Evolutionary conservation across 768 basidiomycete species (phyloP), one percentile per base, ranked within the genome.

Genomic region (Lactarius tabidus): DNA sequence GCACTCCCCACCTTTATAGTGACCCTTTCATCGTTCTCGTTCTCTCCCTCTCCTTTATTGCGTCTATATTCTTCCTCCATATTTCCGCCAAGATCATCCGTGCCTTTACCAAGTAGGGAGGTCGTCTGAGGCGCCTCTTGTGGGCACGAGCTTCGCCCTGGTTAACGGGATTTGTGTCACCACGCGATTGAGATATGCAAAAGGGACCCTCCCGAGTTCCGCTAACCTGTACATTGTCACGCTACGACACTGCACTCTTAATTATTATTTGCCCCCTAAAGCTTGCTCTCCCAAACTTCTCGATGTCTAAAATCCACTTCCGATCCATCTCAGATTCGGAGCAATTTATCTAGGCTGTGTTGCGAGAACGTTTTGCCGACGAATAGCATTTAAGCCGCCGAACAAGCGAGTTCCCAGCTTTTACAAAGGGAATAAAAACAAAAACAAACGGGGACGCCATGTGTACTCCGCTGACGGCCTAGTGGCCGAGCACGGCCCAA

Each of bases 41-140:
- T 71, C 86, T 98, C 23, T 96, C 95, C 39, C 85, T 98, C 60
- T 92, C 92, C 23, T 98, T 98, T 83, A 97, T 98, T 79, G 95
- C 89, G 43, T 96, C 94, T 64, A 96, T 97, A 75, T 97, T 98
- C 86, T 97, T 96, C 88, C 89, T 97, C 48, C 95, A 98, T 76
- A 96, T 97, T 75, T 90, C 93, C 52, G 93, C 95, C 70, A 96
- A 96, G 80, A 82, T 96, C 75, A 92, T 96, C 76, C 88, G 91
- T 68, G 85, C 87, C 54, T 93, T 96, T 77, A 89, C 91, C 28
- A 69, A 69, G 54, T 69, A 68, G 52, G 20, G 33, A 33, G 9
- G 18, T n/a, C 31, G 0, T 23, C 31, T 0, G 20, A 35, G 38
- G 60, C 29, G 39, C 26, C n/a, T 31, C 14, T 1, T 36, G 33